Conservation (phyloP, 2,329 filamentous ascomycete species). For the Arthrobotrys megalospora region DNA sequence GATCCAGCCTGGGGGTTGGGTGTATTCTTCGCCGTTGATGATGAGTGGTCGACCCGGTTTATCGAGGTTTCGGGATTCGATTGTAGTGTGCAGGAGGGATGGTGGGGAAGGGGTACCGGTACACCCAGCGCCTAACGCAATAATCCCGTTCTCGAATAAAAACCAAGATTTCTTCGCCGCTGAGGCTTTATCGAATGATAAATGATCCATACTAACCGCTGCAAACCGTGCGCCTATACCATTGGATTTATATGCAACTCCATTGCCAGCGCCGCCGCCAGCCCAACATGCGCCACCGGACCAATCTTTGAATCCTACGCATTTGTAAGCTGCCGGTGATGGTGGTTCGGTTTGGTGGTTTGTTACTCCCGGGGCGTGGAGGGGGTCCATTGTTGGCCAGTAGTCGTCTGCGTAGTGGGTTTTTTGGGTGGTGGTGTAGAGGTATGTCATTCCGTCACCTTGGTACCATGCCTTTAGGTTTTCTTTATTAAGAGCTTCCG, state of each 20-base stretch:
- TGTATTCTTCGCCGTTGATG: constrained; percentile 36
- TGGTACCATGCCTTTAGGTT: constrained; percentile 56
- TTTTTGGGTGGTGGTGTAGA: constrained; percentile 55
- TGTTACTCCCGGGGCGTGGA: constrained; percentile 55
- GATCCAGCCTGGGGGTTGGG: background rate
- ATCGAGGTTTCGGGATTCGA: constrained; percentile 50
- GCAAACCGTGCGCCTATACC: constrained; percentile 35
- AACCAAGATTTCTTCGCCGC: constrained; percentile 59
- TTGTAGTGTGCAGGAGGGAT: constrained; percentile 43
- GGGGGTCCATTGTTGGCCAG: constrained; percentile 61
- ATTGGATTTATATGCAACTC: constrained; percentile 23
- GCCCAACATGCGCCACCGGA: constrained; percentile 55
- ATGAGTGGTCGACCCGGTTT: background rate
- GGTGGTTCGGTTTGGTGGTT: constrained; percentile 43
- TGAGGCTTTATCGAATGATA: constrained; percentile 30
- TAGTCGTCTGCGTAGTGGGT: constrained; percentile 57
- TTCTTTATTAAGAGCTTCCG: constrained; percentile 37
- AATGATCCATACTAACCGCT: constrained; percentile 49
- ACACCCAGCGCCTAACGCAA: constrained; percentile 51
- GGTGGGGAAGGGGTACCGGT: background rate
- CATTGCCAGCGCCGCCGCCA: constrained; percentile 45
- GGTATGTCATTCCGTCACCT: constrained; percentile 60
- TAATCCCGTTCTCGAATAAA: constrained; percentile 46
- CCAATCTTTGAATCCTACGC: constrained; percentile 53
- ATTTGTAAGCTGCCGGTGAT: constrained; percentile 33